Evolutionary conservation across 495 filamentous ascomycete genomes (phyloP).

Genomic region (Penicillium pulvis): DNA sequence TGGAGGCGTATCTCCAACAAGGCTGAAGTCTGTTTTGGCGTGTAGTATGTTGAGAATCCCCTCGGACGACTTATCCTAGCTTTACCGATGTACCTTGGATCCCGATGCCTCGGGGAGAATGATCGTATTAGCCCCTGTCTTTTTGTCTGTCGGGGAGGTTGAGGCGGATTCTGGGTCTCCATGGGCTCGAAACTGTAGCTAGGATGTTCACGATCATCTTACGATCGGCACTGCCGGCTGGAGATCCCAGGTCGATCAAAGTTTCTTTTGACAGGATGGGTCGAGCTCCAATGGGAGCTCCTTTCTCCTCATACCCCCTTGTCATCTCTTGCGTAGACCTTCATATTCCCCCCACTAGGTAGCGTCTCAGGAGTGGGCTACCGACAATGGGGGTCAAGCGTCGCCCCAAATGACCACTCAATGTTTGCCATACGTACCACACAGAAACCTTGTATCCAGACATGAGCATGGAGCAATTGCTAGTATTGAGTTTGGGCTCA

Average conservation of each 20-base stretch:
- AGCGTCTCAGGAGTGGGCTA: constrained; percentile 13
- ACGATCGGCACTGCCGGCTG: constrained; percentile 15
- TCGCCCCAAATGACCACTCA: constrained; percentile 21
- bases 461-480: not conserved
- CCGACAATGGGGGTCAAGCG: constrained; percentile 17
- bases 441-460: constrained; percentile 25
- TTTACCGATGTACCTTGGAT: not conserved
- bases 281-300: constrained; percentile 14
- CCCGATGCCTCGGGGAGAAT: not conserved
- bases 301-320: not conserved
- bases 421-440: constrained; percentile 29
- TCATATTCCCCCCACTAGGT: not conserved
- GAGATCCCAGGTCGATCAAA: constrained; percentile 19
- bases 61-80: not conserved
- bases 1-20: not conserved
- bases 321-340: not conserved
- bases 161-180: constrained; percentile 5
- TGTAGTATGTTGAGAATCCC: too few species aligned
- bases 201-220: constrained; percentile 13
- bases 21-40: too few species aligned
- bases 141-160: not conserved
- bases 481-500: not conserved
- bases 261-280: constrained; percentile 17
- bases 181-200: constrained; percentile 7
- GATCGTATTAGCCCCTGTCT: not conserved